These are phyloP conservation scores for Dryas drummondii DNA, from an alignment of 306 rosid species.

Conservation along the genomic window DNA sequence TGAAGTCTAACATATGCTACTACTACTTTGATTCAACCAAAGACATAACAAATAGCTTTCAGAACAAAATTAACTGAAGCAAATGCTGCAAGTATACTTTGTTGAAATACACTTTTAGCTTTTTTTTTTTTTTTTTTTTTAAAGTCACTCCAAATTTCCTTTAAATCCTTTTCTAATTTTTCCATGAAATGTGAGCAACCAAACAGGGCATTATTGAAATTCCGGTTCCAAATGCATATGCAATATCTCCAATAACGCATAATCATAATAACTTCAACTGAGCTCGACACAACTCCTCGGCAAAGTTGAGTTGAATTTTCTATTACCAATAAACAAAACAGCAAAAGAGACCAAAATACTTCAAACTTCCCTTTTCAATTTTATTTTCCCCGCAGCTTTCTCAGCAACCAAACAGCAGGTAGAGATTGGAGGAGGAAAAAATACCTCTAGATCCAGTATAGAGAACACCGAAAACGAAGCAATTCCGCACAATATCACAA, in stretches of 20 bases:
- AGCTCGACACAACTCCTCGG: not conserved
- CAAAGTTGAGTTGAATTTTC: not conserved
- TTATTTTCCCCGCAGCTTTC: slow-evolving; percentile 1
- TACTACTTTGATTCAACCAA: not conserved
- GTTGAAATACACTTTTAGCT: not conserved
- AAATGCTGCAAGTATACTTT: not conserved
- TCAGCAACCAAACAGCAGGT: not conserved
- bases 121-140: not conserved
- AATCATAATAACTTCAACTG: not conserved
- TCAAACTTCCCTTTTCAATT: not conserved
- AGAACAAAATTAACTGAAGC: not conserved
- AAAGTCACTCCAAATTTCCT: not conserved
- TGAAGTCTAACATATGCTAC: not conserved
- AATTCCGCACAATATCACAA: not conserved
- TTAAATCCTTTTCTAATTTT: not conserved
- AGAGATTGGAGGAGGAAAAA: not conserved
- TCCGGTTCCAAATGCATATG: slow-evolving; percentile 7
- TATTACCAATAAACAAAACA: not conserved
- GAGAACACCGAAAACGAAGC: not conserved
- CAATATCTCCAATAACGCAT: not conserved
- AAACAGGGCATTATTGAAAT: not conserved
- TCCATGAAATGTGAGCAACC: not conserved
- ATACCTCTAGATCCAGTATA: slow-evolving; percentile 35
- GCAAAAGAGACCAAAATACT: not conserved
- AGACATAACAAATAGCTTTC: not conserved